Evolutionary conservation across 2,329 filamentous ascomycete species (phyloP), one percentile per base, ranked within the genome.

Genomic region (Aspergillus brunneoviolaceus): DNA sequence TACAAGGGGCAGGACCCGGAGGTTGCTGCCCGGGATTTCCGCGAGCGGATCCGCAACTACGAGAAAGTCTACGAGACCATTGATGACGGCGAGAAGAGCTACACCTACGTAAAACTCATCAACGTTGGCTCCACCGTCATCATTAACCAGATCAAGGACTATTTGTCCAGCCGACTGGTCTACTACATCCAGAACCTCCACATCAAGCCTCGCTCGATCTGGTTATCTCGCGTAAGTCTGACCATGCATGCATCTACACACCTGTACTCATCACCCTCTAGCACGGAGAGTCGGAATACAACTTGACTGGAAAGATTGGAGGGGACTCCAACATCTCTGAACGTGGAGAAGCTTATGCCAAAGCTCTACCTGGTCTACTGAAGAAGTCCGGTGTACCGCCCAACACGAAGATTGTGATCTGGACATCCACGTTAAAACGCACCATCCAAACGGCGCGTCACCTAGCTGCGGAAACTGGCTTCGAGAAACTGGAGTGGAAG

Each of bases 171-270:
- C 75, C 89, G 95, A 60, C 89, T 99, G 49, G 94, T 99, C 50
- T 99, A 99, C 78, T 99, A 97, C 75, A 86, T 98, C 60, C 97
- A 98, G 88, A 99, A 98, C 74, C 83, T 99, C 45, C 95, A 99
- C 79, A 99, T 99, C 76, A 94, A 94, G 65, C 94, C 94, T 19
- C 87, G 95, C 59, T 96, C 92, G 4, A 96, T 99, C 66, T 99
- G 95, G 95, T 81, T 99, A 55, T 98, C 95, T 67, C 84, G 95
- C 65, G 91, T 94, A 81, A 77, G 88, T 84, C 42, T 45, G 39
- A 16, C 16, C 5, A 10, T 19, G 5, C 39, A 14, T 55, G n/a
- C 19, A 21, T 45, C 10, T 51, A 49, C 14, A 35, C 27, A 19
- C 11, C n/a, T 35, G 25, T 7, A 9, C 6, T 31, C 42, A 7